These are phyloP conservation scores for Physaria fendleri DNA, from an alignment of 345 rosid species.

Conservation along the genomic window DNA sequence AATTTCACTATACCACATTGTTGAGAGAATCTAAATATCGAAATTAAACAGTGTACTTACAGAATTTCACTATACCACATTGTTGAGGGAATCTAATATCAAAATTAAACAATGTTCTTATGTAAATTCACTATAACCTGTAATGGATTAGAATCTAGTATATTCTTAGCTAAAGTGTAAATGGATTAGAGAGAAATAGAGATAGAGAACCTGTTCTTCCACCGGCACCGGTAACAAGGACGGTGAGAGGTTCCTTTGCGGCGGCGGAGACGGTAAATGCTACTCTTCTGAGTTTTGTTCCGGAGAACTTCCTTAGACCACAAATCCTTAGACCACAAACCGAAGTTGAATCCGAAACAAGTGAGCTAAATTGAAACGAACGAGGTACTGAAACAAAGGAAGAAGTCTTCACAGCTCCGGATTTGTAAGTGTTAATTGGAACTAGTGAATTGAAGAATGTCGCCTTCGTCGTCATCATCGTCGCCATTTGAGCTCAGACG, in stretches of 20 bases:
- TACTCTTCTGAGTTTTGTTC: constrained; percentile 10
- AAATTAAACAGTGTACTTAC: background rate
- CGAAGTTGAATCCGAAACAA: constrained; percentile 8
- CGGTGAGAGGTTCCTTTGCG: constrained; percentile 40
- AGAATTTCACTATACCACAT: background rate
- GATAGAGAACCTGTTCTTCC: constrained; percentile 65
- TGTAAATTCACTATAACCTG: background rate
- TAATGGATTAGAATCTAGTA: too few relatives aligned
- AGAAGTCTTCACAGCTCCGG: constrained; percentile 25
- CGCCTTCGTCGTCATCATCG: constrained; percentile 24
- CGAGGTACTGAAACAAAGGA: constrained; percentile 16
- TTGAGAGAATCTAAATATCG: background rate
- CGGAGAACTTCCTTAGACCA: constrained; percentile 1
- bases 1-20: background rate
- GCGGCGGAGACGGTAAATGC: constrained; percentile 27
- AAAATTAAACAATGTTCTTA: background rate
- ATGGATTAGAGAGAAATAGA: background rate
- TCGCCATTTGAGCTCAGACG: constrained; percentile 31
- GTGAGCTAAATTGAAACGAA: constrained; percentile 3
- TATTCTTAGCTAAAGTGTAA: too few relatives aligned
- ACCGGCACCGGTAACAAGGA: constrained; percentile 77
- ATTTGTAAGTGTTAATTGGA: constrained; percentile 4
- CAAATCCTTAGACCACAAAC: too few relatives aligned
- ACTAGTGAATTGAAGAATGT: constrained; percentile 3
- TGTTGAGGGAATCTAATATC: background rate